Base-by-base conservation (phyloP, 2,329 filamentous ascomycete species). In the Fusarium sp. region DNA sequence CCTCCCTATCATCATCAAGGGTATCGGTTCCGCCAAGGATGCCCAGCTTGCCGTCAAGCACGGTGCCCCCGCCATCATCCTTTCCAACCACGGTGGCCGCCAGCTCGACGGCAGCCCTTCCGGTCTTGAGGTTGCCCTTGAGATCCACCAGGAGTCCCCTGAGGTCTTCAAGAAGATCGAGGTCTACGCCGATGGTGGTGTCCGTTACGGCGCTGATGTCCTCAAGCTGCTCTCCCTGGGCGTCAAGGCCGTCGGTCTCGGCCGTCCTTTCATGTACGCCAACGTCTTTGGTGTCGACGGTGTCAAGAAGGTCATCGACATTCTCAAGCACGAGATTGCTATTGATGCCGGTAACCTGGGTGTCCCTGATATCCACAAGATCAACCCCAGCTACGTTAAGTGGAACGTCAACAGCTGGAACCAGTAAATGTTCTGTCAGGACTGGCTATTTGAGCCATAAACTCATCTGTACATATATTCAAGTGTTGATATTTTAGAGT, bases 261-360 rank as follows among this genome's bases (percentile, higher is more conserved):
- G 87, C 18, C 80, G 88, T 1, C 84, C 87, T 11, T 85, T 87
- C 71, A 88, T 89, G 87, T 89, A 84, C 76, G 81, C 86, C 71
- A 89, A 89, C 79, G 78, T 87, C 54, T 90, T 84, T 70, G 88
- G 88, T 7, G 79, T 82, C 56, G 83, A 84, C 9, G 88, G 88
- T 52, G 85, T 90, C 3, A 79, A 83, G 75, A 84, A 83, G 79
- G 84, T 80, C 34, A 80, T 84, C 54, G 50, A 79, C 10, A 82
- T 90, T 13, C 79, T 90, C 74, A 88, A 87, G 82, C 81, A 84
- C 66, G 88, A 89, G 82, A 80, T 90, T 64, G 78, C 81, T 37
- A 81, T 84, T 64, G 85, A 86, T 67, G 84, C 83, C 14, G 84
- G 81, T 13, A 86, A 86, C 79, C 75, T 86, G n/a, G 84, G 84